Evolutionary conservation across 78 protist species (phyloP), one percentile per base, ranked within the genome.

Genomic region (Speleostelium caveatum): DNA sequence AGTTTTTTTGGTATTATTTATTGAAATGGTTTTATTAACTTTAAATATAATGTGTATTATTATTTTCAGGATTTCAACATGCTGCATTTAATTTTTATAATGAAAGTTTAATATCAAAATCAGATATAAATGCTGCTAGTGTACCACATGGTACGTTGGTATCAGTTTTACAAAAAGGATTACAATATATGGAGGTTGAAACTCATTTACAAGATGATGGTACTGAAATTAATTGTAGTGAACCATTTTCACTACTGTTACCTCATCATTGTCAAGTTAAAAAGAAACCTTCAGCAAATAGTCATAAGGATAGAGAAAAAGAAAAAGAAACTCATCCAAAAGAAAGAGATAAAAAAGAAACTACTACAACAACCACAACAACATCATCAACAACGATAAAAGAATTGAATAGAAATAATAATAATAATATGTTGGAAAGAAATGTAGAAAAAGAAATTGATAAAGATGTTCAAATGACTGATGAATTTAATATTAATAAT

Each of bases 181-280:
- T 97, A 22, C 98, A 90, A 56, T 98, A 97, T 62, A n/a, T 45
- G n/a, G 97, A 97, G n/a, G 93, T 97, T 1, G 99, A 98, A 71
- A 75, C 96, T 16, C 96, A 96, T 58, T 19, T 96, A 2, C 90
- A 55, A 56, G 87, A 95, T 28, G 96, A 94, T 56, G 98, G 98
- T 14, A 73, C 93, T 0, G 96, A 93, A 28, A 19, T 93, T 8
- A 58, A 56, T 36, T 96, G 96, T 55, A 75, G 66, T 21, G 96
- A 92, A 36, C 94, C 94, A 63, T 94, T 94, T 32, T 61, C 71
- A 42, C 55, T 94, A 32, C 33, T 86, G 2, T 24, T 85, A 51
- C 51, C 33, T 22, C 96, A 91, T 39, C 80, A 53, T 17, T 92
- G 95, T 28, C 80, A 92, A 39, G 14, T 75, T 14, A 73, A 41